A percentile compares a stretch with the other conserved stretches of the same genome.
phyloP scores from a whole-genome alignment of 345 rosid species.

The Ricinus communis region DNA sequence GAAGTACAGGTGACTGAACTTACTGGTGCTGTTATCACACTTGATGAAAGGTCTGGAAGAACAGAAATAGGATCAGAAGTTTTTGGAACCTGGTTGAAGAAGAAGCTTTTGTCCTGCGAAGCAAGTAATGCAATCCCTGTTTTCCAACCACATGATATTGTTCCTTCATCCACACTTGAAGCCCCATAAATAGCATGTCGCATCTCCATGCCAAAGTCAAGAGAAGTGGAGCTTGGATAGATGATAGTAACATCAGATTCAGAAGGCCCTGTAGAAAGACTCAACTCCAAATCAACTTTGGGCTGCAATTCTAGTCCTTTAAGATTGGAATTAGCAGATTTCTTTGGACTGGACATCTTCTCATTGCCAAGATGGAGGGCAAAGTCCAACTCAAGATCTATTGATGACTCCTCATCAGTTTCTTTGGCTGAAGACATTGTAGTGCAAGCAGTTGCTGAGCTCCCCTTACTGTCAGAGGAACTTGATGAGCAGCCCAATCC shows the following conservation, averaged over 20 bases:
- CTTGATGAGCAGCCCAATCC: constrained; percentile 69
- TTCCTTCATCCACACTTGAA: constrained; percentile 50
- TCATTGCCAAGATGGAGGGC: constrained; percentile 79
- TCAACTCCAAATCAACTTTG: constrained; percentile 68
- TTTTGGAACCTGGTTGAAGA: constrained; percentile 41
- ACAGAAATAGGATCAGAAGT: constrained; percentile 30
- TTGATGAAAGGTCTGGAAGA: constrained; percentile 63
- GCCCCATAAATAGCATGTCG: constrained; percentile 27
- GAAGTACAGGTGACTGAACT: constrained; percentile 86
- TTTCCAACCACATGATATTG: constrained; percentile 44
- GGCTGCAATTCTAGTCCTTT: constrained; percentile 42
- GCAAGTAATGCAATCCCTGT: constrained; percentile 38
- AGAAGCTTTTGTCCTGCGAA: constrained; percentile 40
- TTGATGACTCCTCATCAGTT: constrained; percentile 79
- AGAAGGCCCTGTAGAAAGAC: constrained; percentile 64
- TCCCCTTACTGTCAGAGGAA: constrained; percentile 91
- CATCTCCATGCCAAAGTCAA: constrained; percentile 45
- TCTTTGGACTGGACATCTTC: constrained; percentile 42
- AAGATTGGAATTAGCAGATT: constrained; percentile 30
- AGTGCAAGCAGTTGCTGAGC: constrained; percentile 75
- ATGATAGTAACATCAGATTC: constrained; percentile 69
- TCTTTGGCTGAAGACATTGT: constrained; percentile 76
- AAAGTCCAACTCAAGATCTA: constrained; percentile 83
- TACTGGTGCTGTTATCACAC: constrained; percentile 52
- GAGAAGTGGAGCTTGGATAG: constrained; percentile 35